Evolutionary conservation across 2,329 filamentous ascomycete genomes (phyloP).

Genomic region (Boeremia lycopersici): DNA sequence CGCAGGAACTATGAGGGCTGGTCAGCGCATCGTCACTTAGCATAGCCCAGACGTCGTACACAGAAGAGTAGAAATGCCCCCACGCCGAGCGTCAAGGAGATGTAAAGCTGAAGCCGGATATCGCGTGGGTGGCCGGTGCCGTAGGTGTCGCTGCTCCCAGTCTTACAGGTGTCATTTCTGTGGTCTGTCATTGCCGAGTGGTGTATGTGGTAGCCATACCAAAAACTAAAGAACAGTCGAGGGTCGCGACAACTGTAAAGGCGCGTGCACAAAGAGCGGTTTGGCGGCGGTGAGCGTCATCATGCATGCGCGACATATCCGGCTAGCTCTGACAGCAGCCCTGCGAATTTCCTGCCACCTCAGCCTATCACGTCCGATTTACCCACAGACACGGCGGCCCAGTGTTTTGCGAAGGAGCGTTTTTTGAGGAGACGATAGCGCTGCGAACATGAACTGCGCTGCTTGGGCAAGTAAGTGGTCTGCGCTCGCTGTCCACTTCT

Average conservation of each 20-base stretch:
- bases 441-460: background rate
- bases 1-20: slow-evolving; percentile 69
- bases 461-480: background rate
- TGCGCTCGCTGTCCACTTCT: background rate
- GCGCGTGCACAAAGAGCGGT: slow-evolving; percentile 8
- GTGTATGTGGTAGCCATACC: slow-evolving; percentile 10
- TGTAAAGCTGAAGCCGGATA: slow-evolving; percentile 67
- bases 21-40: slow-evolving; percentile 30
- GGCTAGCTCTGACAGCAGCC: background rate
- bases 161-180: slow-evolving; percentile 23
- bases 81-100: slow-evolving; percentile 73
- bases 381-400: background rate
- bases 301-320: slow-evolving; percentile 7
- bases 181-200: slow-evolving; percentile 29
- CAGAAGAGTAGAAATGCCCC: slow-evolving; percentile 78
- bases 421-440: background rate
- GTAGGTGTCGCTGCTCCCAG: slow-evolving; percentile 31
- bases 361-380: slow-evolving; percentile 7
- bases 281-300: slow-evolving; percentile 17
- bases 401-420: slow-evolving; percentile 2
- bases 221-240: slow-evolving; percentile 1
- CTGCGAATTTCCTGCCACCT: background rate
- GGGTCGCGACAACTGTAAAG: slow-evolving; percentile 2
- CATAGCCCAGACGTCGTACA: slow-evolving; percentile 53
- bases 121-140: slow-evolving; percentile 51